Evolutionary conservation across 139 green algal genomes (phyloP).

Genomic region (Haematococcus sp.): DNA sequence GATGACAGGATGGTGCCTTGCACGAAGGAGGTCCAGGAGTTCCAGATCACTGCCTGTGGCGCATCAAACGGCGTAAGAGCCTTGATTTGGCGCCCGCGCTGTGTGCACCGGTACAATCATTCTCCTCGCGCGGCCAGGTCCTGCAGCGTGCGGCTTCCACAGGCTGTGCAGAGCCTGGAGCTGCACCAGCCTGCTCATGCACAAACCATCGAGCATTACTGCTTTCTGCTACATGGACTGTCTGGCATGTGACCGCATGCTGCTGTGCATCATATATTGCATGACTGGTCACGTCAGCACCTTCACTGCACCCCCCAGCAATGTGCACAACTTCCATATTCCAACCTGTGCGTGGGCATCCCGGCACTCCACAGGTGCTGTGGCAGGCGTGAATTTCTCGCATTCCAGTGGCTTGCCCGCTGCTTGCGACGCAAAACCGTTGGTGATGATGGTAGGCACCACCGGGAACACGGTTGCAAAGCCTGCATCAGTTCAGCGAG

Average conservation of each 20-base stretch:
- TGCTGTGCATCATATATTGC: not conserved
- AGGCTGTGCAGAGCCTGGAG: too few relatives aligned
- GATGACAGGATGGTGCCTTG: constrained; percentile 61
- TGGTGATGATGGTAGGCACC: constrained; percentile 66
- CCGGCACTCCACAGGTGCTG: constrained; percentile 17
- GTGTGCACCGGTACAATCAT: not conserved
- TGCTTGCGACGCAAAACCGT: constrained; percentile 72
- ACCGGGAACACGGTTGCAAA: constrained; percentile 60
- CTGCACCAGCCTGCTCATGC: too few relatives aligned
- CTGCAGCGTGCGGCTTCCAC: not conserved
- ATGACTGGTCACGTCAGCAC: not conserved
- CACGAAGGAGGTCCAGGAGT: constrained; percentile 63
- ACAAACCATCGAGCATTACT: not conserved
- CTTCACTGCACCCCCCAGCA: not conserved
- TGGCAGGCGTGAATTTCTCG: constrained; percentile 36
- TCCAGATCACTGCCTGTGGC: constrained; percentile 34
- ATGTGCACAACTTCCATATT: not conserved
- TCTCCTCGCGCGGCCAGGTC: not conserved
- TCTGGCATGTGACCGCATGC: not conserved
- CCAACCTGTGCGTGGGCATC: constrained; percentile 29
- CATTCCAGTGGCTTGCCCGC: constrained; percentile 64
- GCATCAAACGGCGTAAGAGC: not conserved
- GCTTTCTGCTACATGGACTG: not conserved
- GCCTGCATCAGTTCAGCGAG: too few relatives aligned
- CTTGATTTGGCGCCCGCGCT: not conserved